Evolutionary conservation across 306 rosid species (phyloP).

Genomic region (Sindora glabra): DNA sequence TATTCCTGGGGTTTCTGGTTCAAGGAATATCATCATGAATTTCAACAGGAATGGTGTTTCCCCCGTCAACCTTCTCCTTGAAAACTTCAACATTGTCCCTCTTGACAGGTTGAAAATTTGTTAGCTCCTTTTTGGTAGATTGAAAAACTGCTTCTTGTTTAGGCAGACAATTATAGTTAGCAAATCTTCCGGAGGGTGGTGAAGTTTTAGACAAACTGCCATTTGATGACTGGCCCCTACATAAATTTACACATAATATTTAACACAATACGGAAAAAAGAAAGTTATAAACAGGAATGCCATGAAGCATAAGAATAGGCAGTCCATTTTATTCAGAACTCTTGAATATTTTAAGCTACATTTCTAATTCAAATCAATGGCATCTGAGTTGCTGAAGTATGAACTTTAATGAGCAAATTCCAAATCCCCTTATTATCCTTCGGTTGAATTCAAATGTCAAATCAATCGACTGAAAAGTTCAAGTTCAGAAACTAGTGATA

Average conservation of each 20-base stretch:
- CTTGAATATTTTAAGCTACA: not conserved
- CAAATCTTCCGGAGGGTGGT: conserved; percentile 12
- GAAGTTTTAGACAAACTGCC: conserved; percentile 15
- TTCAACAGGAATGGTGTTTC: conserved; percentile 15
- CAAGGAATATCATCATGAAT: conserved; percentile 30
- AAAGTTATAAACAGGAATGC: too few species aligned
- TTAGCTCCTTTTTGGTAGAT: conserved; percentile 5
- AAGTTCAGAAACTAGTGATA: not conserved
- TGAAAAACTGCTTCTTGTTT: conserved; percentile 27
- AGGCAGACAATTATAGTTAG: conserved; percentile 16
- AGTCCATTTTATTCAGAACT: not conserved
- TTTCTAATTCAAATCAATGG: not conserved
- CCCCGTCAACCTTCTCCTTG: conserved; percentile 18
- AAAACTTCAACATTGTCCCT: conserved; percentile 17
- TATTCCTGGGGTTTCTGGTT: conserved; percentile 84
- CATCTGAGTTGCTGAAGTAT: not conserved
- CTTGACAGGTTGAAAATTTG: conserved; percentile 16
- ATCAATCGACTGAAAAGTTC: not conserved
- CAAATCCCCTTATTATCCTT: conserved; percentile 4
- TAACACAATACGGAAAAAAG: not conserved
- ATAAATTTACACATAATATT: not conserved
- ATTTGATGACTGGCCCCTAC: conserved; percentile 37
- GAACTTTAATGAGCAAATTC: not conserved
- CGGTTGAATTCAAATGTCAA: not conserved
- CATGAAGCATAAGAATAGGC: not conserved